Evolutionary conservation across 140 eudicot species (phyloP).

Genomic region (Bidens hawaiensis): DNA sequence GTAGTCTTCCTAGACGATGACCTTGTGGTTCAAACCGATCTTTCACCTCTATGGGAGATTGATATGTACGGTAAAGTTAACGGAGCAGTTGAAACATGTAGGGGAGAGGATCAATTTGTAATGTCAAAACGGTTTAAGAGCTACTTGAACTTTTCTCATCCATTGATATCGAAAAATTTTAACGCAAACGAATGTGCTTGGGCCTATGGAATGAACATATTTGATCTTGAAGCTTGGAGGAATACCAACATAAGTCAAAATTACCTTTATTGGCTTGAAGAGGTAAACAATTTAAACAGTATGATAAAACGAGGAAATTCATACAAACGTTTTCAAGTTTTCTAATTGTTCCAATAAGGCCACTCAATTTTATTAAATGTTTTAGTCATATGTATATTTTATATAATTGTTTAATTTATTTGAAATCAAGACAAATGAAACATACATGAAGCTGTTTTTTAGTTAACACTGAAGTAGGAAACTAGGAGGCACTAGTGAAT

Average conservation of each 20-base stretch:
- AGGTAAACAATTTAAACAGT: constrained; percentile 41
- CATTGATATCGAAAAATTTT: constrained; percentile 59
- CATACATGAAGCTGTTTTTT: no score
- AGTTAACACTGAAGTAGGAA: no score
- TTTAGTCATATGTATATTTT: no score
- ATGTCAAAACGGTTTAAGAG: constrained; percentile 79
- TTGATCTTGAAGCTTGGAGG: constrained; percentile 90
- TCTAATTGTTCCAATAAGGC: no score
- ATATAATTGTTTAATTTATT: no score
- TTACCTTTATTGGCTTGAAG: constrained; percentile 79
- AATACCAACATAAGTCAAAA: constrained; percentile 74
- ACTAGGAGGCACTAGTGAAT: no score
- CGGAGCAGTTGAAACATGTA: constrained; percentile 89
- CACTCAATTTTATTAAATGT: no score
- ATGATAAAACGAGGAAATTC: not conserved
- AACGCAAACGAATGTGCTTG: constrained; percentile 92
- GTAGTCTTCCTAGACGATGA: constrained; percentile 87
- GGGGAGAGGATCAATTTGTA: constrained; percentile 72
- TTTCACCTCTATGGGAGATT: constrained; percentile 88
- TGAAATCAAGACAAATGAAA: no score
- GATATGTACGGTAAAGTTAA: constrained; percentile 92
- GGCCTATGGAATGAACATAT: constrained; percentile 98
- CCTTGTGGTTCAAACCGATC: constrained; percentile 87
- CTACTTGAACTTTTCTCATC: constrained; percentile 87
- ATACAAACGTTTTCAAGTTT: no score